These are phyloP conservation scores for Mycena latifolia DNA, from an alignment of 768 basidiomycete genomes.

Conservation along the genomic window DNA sequence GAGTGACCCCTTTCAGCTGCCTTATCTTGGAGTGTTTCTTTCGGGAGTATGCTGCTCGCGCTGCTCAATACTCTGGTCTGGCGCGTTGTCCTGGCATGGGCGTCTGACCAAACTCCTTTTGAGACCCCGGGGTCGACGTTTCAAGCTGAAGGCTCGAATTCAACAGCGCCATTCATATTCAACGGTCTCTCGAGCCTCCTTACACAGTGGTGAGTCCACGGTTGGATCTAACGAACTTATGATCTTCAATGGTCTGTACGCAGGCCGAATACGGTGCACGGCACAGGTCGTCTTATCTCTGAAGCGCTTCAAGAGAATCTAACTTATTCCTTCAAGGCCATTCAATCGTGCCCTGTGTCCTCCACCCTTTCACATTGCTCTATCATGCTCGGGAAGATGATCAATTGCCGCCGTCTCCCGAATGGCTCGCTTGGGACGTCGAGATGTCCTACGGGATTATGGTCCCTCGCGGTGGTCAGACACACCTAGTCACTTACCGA, in stretches of 20 bases:
- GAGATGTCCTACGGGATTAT: slow-evolving; percentile 43
- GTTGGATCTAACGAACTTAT: not conserved
- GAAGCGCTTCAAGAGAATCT: not conserved
- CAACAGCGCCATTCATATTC: slow-evolving; percentile 35
- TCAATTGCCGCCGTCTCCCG: slow-evolving; percentile 36
- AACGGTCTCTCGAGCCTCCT: slow-evolving; percentile 36
- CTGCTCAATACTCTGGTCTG: slow-evolving; percentile 7
- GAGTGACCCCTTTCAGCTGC: too few species aligned
- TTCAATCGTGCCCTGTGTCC: slow-evolving; percentile 36
- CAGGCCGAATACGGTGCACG: slow-evolving; percentile 35
- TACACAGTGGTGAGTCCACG: slow-evolving; percentile 27
- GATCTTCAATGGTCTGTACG: not conserved
- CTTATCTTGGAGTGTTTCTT: too few species aligned
- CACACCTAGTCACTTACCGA: slow-evolving; percentile 38
- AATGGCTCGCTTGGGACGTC: slow-evolving; percentile 43
- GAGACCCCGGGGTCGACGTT: not conserved
- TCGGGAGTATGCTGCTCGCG: slow-evolving; percentile 1
- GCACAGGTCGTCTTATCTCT: slow-evolving; percentile 20
- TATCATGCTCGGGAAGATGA: slow-evolving; percentile 41
- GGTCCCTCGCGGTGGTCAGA: slow-evolving; percentile 30
- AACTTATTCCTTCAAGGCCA: slow-evolving; percentile 34
- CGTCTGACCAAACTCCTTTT: not conserved
- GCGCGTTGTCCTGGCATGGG: not conserved
- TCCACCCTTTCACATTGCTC: slow-evolving; percentile 37
- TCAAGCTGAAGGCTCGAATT: slow-evolving; percentile 4